Evolutionary conservation across 352 stramenopile species (phyloP), one percentile per base, ranked within the genome.

Genomic region (Globisporangium heterothallicum): DNA sequence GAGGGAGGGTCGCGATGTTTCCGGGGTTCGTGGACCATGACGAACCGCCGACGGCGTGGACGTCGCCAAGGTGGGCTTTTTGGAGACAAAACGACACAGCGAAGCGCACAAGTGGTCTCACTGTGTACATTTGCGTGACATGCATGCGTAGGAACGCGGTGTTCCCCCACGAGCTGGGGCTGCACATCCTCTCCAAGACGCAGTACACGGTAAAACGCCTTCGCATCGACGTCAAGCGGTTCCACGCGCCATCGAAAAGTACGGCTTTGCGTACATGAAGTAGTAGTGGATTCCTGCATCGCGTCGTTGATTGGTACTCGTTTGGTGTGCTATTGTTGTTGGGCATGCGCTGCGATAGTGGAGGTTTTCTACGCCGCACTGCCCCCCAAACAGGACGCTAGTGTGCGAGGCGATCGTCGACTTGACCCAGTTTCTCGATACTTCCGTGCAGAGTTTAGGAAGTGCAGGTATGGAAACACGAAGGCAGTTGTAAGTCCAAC

Each of bases 401-500:
- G 29, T 7, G 27, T 16, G 6, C 24, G 25, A 13, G 24, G 18
- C 18, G 32, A 12, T 16, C 16, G 26, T 36, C 40, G 26, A 1
- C 44, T 49, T 22, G 68, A 77, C 12, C 16, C 43, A 12, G 47
- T 74, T 9, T 72, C 68, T 40, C 59, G 59, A 3, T 77, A 72
- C 59, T 55, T 74, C 19, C 66, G 58, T 41, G 53, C 46, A 10
- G 41, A 56, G 4, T 77, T 69, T 55, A 41, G 40, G 24, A 25
- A 30, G 30, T 71, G 61, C 25, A 48, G 67, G 64, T 76, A 49
- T 52, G 32, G 25, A 34, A 21, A 22, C 35, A 24, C 2, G 13
- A n/a, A 16, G 10, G 14, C 12, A 4, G 14, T 18, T n/a, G 10
- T 18, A 18, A 18, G 3, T 38, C n/a, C 14, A 10, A 5, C 32